Evolutionary conservation across 768 basidiomycete species (phyloP).

Genomic region (Xerocomellus intermedius): DNA sequence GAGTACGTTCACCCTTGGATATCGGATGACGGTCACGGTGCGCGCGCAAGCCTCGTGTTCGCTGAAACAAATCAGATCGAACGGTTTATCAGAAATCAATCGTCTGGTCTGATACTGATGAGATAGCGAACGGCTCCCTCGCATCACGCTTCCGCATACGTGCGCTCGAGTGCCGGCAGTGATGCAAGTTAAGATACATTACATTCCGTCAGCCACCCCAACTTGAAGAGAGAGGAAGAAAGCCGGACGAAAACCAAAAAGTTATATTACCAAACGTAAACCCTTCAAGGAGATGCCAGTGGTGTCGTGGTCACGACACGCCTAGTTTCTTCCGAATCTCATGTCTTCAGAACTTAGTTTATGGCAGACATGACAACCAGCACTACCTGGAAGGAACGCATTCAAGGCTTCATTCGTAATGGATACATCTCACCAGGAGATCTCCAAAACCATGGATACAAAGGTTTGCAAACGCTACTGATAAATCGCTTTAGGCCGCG

Average conservation of each 20-base stretch:
- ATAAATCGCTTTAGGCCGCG: not conserved
- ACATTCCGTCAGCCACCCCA: slow-evolving; percentile 7
- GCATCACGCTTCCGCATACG: not conserved
- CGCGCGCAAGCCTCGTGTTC: not conserved
- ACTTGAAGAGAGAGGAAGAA: not conserved
- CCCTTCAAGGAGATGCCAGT: not conserved
- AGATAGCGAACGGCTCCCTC: not conserved
- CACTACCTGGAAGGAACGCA: slow-evolving; percentile 10
- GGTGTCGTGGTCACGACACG: not conserved
- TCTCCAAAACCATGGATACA: not conserved
- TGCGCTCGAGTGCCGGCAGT: slow-evolving; percentile 1
- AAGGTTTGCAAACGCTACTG: not conserved
- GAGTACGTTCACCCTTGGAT: not conserved
- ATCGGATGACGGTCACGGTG: too few relatives aligned
- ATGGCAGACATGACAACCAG: slow-evolving; percentile 10
- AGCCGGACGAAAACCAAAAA: slow-evolving; percentile 7
- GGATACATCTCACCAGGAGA: slow-evolving; percentile 10
- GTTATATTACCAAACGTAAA: slow-evolving; percentile 25
- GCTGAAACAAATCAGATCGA: slow-evolving; percentile 2
- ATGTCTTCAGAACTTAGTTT: slow-evolving; percentile 1
- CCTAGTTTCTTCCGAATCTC: not conserved
- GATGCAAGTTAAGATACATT: slow-evolving; percentile 14
- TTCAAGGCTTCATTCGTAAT: slow-evolving; percentile 10
- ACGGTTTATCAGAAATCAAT: slow-evolving; percentile 2
- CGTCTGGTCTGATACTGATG: not conserved